A percentile compares a stretch with the other conserved stretches of the same genome.
Conservation (phyloP, 139 green algal species). For the Raphidocelis subcapitata region DNA sequence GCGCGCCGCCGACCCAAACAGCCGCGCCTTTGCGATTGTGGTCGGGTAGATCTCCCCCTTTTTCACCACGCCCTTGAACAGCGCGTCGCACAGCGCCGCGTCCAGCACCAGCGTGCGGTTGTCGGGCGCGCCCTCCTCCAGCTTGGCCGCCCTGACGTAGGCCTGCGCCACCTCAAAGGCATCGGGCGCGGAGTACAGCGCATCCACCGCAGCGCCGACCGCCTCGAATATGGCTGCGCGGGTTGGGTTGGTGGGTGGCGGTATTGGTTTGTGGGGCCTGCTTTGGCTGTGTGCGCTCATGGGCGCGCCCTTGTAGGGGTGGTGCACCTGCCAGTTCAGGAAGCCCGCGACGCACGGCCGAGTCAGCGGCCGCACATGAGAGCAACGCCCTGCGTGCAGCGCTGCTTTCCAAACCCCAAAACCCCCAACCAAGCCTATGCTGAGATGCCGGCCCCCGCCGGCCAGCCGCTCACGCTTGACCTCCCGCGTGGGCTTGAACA, state of each 20-base stretch:
- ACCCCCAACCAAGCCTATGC: too few species aligned
- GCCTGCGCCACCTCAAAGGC: conserved; percentile 35
- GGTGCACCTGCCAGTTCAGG: too few species aligned
- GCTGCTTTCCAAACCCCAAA: too few species aligned
- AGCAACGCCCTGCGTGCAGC: too few species aligned
- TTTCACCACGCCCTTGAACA: conserved; percentile 44
- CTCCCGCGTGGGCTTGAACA: conserved; percentile 33
- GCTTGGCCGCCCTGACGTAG: conserved; percentile 37
- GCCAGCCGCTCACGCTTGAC: conserved; percentile 4
- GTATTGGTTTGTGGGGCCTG: too few species aligned
- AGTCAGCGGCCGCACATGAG: too few species aligned
- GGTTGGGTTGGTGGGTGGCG: too few species aligned
- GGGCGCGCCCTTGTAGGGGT: too few species aligned
- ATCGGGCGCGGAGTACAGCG: conserved; percentile 20
- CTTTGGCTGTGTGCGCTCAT: too few species aligned
- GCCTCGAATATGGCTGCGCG: conserved; percentile 38
- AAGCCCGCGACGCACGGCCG: too few species aligned
- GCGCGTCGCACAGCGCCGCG: conserved; percentile 52
- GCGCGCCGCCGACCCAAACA: too few species aligned
- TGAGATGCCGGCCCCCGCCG: too few species aligned
- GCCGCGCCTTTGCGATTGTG: conserved; percentile 45
- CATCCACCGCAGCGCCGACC: conserved; percentile 18
- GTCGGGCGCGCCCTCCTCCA: conserved; percentile 35
- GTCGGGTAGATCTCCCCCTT: conserved; percentile 54
- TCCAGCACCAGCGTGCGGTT: conserved; percentile 46